phyloP scores from a whole-genome alignment of 1,284 basidiomycete species.

The Violaceomyces palustris region DNA sequence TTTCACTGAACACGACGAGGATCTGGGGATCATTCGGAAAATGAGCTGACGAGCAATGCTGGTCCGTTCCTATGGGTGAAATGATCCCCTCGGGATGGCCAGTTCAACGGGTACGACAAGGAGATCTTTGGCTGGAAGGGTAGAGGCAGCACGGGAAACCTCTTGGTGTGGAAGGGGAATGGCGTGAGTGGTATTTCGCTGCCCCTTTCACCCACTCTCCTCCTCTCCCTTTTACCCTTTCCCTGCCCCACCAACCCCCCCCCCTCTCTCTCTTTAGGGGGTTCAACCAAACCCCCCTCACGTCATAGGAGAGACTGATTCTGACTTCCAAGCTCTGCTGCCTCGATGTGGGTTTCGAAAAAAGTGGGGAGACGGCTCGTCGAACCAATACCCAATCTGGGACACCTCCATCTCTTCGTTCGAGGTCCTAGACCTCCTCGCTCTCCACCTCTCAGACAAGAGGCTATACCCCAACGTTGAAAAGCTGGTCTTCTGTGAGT shows the following conservation, averaged over 20 bases:
- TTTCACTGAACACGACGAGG: too few relatives aligned
- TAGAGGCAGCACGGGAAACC: conserved; percentile 3
- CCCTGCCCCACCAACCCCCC: background rate
- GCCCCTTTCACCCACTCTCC: too few relatives aligned
- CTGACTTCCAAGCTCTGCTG: too few relatives aligned
- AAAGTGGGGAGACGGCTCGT: conserved; percentile 31
- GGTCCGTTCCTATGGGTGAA: background rate
- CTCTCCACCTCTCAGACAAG: conserved; percentile 5
- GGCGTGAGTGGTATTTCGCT: conserved; percentile 9
- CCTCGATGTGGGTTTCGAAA: too few relatives aligned
- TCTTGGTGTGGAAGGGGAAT: conserved; percentile 27
- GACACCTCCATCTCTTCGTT: conserved; percentile 16
- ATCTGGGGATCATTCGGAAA: too few relatives aligned
- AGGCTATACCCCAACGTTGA: background rate
- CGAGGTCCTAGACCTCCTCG: conserved; percentile 19
- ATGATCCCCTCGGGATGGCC: background rate
- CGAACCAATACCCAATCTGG: conserved; percentile 6
- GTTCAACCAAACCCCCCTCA: too few relatives aligned
- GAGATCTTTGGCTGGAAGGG: conserved; percentile 3
- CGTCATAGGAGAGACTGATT: too few relatives aligned
- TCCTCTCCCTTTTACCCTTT: background rate
- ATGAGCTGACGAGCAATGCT: too few relatives aligned
- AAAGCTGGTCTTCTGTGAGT: conserved; percentile 20
- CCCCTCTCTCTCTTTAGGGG: too few relatives aligned
- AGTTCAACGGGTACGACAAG: conserved; percentile 32